Evolutionary conservation across 1,284 basidiomycete species (phyloP), one percentile per base, ranked within the genome.

Genomic region (Heliocybe sulcata): DNA sequence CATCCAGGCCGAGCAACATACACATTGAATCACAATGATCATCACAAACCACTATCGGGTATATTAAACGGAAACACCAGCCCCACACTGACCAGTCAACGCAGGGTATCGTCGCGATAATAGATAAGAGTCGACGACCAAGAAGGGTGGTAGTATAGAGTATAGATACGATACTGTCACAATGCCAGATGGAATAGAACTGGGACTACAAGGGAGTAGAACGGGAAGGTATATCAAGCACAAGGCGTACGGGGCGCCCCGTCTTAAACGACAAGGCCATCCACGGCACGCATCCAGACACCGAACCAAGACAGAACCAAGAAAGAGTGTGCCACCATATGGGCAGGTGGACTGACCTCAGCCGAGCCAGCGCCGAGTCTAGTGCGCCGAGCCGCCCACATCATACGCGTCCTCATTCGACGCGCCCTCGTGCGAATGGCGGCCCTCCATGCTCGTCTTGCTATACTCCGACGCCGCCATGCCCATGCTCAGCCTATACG

Each of bases 401-500:
- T 42, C 38, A n/a, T 42, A 42, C 8, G 38, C 12, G 19, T 20
- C 38, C 16, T 42, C 38, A 16, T 20, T 31, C 6, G 29, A 31
- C 29, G 29, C 16, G 19, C n/a, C 38, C 19, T 42, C 38, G n/a
- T 42, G 38, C 38, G 38, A 42, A 16, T 42, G 38, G 19, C 38
- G 38, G 38, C 38, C 38, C 38, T 42, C 38, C 19, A 42, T 16
- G 38, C 38, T 42, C 38, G 38, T 42, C 4, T 42, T 42, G 38
- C 38, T 42, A 20, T n/a, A 16, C 16, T 42, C 38, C 19, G 38
- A 42, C 19, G 38, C 6, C 6, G 29, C 4, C 4, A 49, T 22
- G 23, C 68, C 67, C 54, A 68, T 60, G 60, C 71, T 73, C 65
- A 68, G 66, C 57, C 67, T 58, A 55, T 60, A 65, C 35, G 64